phyloP scores from a whole-genome alignment of 2,329 filamentous ascomycete species.

The Grosmannia serpens region DNA sequence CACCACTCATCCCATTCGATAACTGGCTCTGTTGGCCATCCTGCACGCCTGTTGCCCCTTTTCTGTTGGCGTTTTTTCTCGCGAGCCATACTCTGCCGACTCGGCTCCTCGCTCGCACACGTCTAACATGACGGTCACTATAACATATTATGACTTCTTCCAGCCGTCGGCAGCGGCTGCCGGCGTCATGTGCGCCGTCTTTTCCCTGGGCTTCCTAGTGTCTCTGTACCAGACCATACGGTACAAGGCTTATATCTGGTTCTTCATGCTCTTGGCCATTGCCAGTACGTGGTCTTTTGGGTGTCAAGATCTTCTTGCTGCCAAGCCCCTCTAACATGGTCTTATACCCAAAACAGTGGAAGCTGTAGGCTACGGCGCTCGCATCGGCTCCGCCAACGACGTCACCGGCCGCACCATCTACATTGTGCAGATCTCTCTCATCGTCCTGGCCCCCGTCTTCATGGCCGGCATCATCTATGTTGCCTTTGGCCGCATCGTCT shows the following conservation, averaged over 20 bases:
- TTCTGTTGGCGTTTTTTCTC: too few species aligned
- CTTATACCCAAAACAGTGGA: slow-evolving; percentile 19
- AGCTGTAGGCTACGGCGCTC: slow-evolving; percentile 22
- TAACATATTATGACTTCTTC: slow-evolving; percentile 13
- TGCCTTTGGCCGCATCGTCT: slow-evolving; percentile 26
- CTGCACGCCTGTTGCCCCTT: too few species aligned
- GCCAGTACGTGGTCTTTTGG: slow-evolving; percentile 12
- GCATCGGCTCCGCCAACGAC: slow-evolving; percentile 19
- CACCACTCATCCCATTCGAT: too few species aligned
- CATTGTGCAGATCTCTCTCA: slow-evolving; percentile 24
- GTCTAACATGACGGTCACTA: neutral
- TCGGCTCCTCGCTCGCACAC: neutral
- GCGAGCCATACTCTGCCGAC: too few species aligned
- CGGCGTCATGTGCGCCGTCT: slow-evolving; percentile 16
- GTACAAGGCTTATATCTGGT: slow-evolving; percentile 19
- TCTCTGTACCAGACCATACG: slow-evolving; percentile 16
- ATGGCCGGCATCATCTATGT: slow-evolving; percentile 29
- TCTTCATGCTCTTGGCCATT: slow-evolving; percentile 18
- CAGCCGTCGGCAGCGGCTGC: slow-evolving; percentile 17
- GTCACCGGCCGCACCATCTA: slow-evolving; percentile 16
- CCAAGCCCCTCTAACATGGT: neutral
- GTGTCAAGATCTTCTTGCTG: neutral
- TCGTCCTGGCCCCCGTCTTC: slow-evolving; percentile 25
- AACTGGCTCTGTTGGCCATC: too few species aligned
- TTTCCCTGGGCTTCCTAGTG: slow-evolving; percentile 14